Evolutionary conservation across 2,329 filamentous ascomycete species (phyloP).

Genomic region (Clonostachys byssicola): DNA sequence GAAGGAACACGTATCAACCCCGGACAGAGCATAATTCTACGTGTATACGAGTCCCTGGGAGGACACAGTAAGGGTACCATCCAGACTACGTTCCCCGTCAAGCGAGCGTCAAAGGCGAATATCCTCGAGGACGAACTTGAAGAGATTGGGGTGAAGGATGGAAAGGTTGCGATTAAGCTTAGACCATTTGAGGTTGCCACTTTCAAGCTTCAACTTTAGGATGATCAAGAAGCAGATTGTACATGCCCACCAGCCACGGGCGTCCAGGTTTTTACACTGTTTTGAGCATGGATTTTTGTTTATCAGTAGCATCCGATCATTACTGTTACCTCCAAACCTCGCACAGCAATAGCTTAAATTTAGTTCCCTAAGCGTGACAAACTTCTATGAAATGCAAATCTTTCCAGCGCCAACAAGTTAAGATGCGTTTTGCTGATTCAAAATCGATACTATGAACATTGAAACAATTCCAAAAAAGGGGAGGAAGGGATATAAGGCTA

Average conservation of each 20-base stretch:
- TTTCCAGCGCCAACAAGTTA: too few species aligned
- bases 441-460: too few species aligned
- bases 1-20: conserved; percentile 60
- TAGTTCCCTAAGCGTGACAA: too few species aligned
- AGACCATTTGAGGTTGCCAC: conserved; percentile 84
- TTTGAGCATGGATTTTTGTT: too few species aligned
- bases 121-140: conserved; percentile 83
- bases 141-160: conserved; percentile 45
- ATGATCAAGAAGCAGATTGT: conserved; percentile 15
- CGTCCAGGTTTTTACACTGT: background rate
- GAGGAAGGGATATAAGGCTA: too few species aligned
- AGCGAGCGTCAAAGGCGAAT: conserved; percentile 79
- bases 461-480: too few species aligned
- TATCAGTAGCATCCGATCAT: too few species aligned
- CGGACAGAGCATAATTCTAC: conserved; percentile 75
- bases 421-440: too few species aligned
- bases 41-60: conserved; percentile 86
- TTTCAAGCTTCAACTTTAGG: conserved; percentile 58
- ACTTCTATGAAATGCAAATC: too few species aligned
- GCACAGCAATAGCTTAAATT: too few species aligned
- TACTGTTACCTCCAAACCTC: too few species aligned
- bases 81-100: conserved; percentile 63
- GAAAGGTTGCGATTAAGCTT: conserved; percentile 59
- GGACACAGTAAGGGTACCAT: conserved; percentile 73
- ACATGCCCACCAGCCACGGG: conserved; percentile 11